Percentiles rank a stretch among this genome's conserved stretches.
Conservation (phyloP, 2,329 filamentous ascomycete genomes). For the Phialemoniopsis sp. region DNA sequence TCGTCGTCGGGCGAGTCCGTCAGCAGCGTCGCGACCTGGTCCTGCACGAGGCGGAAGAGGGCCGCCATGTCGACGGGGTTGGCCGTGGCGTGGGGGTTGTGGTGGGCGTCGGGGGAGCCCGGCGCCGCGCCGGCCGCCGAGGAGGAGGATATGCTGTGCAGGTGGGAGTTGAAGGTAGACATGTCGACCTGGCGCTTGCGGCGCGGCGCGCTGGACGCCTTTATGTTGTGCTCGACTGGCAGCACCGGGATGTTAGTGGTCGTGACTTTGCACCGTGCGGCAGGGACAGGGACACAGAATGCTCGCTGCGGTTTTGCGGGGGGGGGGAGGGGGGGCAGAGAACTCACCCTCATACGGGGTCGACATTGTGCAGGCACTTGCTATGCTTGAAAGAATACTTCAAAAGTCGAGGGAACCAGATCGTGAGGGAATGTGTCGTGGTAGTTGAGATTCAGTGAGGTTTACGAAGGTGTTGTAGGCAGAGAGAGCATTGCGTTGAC, state of each 20-base stretch:
- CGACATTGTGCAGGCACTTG: constrained; percentile 34
- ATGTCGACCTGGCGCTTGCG: constrained; percentile 56
- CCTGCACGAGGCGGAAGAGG: constrained; percentile 54
- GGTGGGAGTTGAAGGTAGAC: constrained; percentile 57
- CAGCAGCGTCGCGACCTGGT: constrained; percentile 51
- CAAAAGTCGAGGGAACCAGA: too few species aligned
- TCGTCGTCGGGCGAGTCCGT: constrained; percentile 40
- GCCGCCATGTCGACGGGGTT: constrained; percentile 55
- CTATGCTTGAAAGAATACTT: too few species aligned
- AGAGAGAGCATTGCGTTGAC: too few species aligned
- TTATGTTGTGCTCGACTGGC: constrained; percentile 62
- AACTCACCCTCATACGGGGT: constrained; percentile 52
- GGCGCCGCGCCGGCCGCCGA: constrained; percentile 13
- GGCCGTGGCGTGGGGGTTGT: constrained; percentile 54
- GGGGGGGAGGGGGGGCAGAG: constrained; percentile 5
- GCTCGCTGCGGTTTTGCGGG: neutral
- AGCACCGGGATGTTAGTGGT: constrained; percentile 2
- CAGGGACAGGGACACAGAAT: neutral
- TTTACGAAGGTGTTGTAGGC: too few species aligned
- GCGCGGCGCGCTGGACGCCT: constrained; percentile 32
- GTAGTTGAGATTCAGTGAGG: too few species aligned
- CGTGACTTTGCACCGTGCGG: constrained; percentile 3
- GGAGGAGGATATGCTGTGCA: constrained; percentile 44
- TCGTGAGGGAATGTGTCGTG: too few species aligned
- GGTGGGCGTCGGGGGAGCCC: constrained; percentile 8